These are phyloP conservation scores for Raddia guianensis DNA, from an alignment of 176 grass and related monocot genomes.

Conservation along the genomic window DNA sequence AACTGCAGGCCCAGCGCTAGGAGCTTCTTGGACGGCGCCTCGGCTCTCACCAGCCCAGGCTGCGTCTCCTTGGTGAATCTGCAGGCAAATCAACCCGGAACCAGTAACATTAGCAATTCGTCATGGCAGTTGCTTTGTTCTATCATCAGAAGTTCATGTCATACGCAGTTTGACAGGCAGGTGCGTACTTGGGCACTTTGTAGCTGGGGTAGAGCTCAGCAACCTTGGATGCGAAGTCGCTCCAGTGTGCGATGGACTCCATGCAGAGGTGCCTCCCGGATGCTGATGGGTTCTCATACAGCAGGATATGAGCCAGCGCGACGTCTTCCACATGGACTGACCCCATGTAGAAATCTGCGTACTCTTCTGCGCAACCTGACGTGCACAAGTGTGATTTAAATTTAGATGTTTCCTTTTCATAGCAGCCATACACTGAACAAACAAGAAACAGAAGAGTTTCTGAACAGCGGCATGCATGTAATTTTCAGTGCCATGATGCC, in stretches of 20 bases:
- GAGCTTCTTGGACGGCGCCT: slow-evolving; percentile 70
- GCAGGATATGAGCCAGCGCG: slow-evolving; percentile 67
- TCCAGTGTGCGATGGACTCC: slow-evolving; percentile 72
- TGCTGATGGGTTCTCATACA: slow-evolving; percentile 68
- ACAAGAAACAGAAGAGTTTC: not conserved
- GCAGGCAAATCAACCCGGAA: not conserved
- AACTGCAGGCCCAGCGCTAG: slow-evolving; percentile 67
- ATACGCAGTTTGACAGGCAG: not conserved
- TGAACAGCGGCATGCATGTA: not conserved
- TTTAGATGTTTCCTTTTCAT: not conserved
- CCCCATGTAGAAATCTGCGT: slow-evolving; percentile 66
- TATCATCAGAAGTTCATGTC: too few relatives aligned
- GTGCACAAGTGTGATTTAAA: not conserved
- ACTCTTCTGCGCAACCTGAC: slow-evolving; percentile 72
- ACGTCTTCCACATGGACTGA: slow-evolving; percentile 85
- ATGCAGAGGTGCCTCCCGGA: slow-evolving; percentile 86
- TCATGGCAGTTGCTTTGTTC: not conserved
- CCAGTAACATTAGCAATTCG: not conserved
- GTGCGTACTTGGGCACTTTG: slow-evolving; percentile 63
- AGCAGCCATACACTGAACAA: not conserved
- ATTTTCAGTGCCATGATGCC: not conserved
- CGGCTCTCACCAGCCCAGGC: slow-evolving; percentile 65
- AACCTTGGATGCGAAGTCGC: slow-evolving; percentile 66
- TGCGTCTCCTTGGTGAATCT: slow-evolving; percentile 80
- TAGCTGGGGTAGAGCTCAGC: slow-evolving; percentile 69